Conservation (phyloP, 352 stramenopile species). For the Globisporangium echinulatum region DNA sequence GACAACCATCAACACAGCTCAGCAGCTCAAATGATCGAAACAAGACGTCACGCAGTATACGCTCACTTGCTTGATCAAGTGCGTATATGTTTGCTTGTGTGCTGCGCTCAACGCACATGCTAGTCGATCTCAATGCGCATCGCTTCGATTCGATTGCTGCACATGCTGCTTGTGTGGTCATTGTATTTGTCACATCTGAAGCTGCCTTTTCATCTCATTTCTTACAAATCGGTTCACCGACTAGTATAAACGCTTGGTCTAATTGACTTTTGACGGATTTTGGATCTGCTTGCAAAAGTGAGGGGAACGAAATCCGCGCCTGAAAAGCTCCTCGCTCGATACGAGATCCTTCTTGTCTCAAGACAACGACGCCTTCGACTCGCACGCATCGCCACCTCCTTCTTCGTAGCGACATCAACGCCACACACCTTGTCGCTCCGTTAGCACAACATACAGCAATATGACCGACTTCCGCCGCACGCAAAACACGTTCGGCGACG, state of each 20-base stretch:
- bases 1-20: neutral
- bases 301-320: conserved; percentile 24
- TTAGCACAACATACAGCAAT: neutral
- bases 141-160: no score
- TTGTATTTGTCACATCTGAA: neutral
- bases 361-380: neutral
- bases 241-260: neutral
- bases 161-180: neutral
- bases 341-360: neutral
- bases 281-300: conserved; percentile 7
- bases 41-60: no score
- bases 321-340: neutral
- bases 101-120: neutral
- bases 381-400: neutral
- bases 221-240: neutral
- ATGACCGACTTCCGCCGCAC: conserved; percentile 85
- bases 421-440: neutral
- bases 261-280: conserved; percentile 10
- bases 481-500: conserved; percentile 71
- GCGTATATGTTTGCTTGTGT: neutral
- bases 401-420: neutral
- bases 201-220: neutral
- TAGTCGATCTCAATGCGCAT: no score
- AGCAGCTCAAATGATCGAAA: no score
- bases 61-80: no score